phyloP scores from a whole-genome alignment of 2,329 filamentous ascomycete genomes.

The Coniochaeta prunicola region DNA sequence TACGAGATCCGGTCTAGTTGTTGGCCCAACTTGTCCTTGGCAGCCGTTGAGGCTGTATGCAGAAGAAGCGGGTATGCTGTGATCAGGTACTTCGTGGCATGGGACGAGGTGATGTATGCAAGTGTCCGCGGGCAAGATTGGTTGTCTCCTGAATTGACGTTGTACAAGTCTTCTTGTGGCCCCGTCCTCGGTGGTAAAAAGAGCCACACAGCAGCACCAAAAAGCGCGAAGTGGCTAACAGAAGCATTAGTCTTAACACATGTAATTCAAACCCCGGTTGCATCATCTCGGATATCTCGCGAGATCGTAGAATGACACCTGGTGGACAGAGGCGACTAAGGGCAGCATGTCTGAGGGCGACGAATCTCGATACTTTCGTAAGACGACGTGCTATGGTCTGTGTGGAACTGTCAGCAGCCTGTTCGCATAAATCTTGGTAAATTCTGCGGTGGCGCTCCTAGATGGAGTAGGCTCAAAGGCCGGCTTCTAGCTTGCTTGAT shows the following conservation, averaged over 20 bases:
- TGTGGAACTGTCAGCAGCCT: not conserved
- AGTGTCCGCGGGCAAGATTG: not conserved
- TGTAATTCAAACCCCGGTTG: not conserved
- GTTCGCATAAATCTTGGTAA: not conserved
- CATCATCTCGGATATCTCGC: not conserved
- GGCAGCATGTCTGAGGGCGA: not conserved
- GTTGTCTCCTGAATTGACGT: conserved; percentile 2
- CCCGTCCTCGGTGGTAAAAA: not conserved
- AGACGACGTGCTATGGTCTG: not conserved
- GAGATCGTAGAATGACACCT: not conserved
- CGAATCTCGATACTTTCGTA: not conserved
- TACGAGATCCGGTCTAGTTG: not conserved
- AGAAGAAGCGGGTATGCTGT: not conserved
- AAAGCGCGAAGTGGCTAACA: not conserved
- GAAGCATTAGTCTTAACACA: not conserved
- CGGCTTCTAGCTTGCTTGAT: not conserved
- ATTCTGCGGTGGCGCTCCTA: not conserved
- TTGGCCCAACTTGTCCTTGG: not conserved
- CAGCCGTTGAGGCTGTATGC: conserved; percentile 2
- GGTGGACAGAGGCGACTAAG: not conserved
- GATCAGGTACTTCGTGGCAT: not conserved
- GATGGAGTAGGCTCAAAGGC: not conserved
- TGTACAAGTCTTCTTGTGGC: not conserved
- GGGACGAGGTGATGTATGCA: not conserved
- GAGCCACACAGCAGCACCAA: not conserved